A percentile compares a stretch with the other conserved stretches of the same genome.
Evolutionary conservation across 306 rosid genomes (phyloP).

Genomic region (Quercus gilva): DNA sequence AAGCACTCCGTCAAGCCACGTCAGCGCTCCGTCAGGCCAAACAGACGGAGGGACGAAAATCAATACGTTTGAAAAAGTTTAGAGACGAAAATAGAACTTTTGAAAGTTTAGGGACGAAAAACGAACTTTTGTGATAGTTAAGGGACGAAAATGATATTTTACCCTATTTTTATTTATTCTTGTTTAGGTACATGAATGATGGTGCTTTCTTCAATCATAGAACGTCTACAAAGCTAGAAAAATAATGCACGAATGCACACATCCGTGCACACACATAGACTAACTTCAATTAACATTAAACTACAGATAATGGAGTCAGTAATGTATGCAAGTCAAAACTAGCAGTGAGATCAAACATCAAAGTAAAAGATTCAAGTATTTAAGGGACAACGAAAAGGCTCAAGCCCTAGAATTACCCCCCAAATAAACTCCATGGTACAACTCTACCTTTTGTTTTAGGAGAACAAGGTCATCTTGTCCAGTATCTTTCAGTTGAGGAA

Average conservation of each 20-base stretch:
- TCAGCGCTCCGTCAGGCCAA: too few species aligned
- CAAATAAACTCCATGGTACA: conserved; percentile 13
- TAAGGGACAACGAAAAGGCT: neutral
- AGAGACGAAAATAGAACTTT: too few species aligned
- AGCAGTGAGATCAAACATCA: neutral
- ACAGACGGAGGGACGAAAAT: too few species aligned
- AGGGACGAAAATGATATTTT: too few species aligned
- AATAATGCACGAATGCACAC: neutral
- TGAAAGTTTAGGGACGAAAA: too few species aligned
- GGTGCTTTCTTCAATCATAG: neutral
- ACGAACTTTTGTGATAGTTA: too few species aligned
- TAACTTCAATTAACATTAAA: neutral
- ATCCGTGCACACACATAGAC: neutral
- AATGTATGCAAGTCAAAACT: neutral
- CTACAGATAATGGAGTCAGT: neutral
- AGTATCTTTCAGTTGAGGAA: conserved; percentile 71
- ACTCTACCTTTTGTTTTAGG: conserved; percentile 81
- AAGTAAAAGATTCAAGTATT: neutral
- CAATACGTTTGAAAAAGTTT: too few species aligned
- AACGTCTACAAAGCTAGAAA: neutral
- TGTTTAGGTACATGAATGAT: neutral
- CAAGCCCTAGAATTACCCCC: neutral
- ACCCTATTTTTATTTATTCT: neutral
- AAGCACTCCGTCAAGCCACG: too few species aligned
- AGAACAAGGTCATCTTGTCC: conserved; percentile 70